phyloP scores from a whole-genome alignment of 2,329 filamentous ascomycete genomes.

The Cercospora sp. region DNA sequence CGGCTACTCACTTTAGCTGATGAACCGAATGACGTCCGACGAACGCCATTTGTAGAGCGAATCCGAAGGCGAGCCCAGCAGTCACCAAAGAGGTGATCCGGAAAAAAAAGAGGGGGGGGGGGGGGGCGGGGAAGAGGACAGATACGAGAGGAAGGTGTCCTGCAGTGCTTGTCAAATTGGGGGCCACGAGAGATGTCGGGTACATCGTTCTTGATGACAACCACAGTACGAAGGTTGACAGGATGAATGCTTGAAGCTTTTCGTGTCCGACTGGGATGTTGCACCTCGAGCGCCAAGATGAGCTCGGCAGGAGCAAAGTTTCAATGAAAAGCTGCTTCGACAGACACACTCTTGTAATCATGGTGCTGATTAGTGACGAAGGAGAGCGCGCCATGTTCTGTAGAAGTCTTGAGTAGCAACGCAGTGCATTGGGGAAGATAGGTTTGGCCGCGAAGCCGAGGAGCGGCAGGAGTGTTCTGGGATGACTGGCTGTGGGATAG shows the following conservation, averaged over 20 bases:
- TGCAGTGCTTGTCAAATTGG: neutral
- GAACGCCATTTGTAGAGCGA: neutral
- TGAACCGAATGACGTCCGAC: neutral
- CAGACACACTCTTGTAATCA: neutral
- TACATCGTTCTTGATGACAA: neutral
- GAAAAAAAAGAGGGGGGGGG: neutral
- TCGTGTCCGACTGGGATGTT: neutral
- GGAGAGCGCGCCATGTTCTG: neutral
- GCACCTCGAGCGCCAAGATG: neutral
- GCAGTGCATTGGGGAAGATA: neutral
- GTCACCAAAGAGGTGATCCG: neutral
- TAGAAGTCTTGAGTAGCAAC: too few species aligned
- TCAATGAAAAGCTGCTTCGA: neutral
- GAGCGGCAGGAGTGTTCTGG: neutral
- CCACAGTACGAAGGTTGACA: neutral
- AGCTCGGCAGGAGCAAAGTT: neutral
- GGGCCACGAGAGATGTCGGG: neutral
- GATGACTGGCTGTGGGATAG: neutral
- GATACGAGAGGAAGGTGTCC: neutral
- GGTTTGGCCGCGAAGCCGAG: neutral
- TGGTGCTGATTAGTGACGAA: neutral
- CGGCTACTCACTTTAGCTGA: neutral
- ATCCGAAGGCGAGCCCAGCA: neutral
- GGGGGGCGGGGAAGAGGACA: neutral
- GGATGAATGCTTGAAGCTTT: neutral